Conservation (phyloP, 1,139 yeast genomes). For the Suhomyces panamericanus region DNA sequence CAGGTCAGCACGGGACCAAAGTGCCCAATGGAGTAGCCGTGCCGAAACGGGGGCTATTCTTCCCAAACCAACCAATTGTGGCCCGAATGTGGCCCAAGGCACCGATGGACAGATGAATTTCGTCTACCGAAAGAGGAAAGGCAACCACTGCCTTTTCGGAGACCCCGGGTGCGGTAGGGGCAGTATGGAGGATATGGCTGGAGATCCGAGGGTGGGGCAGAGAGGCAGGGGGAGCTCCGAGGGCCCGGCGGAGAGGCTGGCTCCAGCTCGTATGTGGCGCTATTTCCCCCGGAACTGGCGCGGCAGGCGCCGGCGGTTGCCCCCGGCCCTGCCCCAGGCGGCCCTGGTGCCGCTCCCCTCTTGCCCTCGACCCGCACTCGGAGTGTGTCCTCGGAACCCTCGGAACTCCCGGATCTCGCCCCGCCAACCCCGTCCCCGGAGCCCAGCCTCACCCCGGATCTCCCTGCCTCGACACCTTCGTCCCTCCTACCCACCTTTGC, state of each 20-base stretch:
- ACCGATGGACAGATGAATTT: not conserved
- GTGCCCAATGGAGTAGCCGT: not conserved
- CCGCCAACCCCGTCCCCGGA: not conserved
- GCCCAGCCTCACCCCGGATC: not conserved
- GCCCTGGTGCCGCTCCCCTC: not conserved
- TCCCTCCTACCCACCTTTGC: not conserved
- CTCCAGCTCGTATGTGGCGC: too few relatives aligned
- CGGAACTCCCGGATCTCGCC: constrained; percentile 2
- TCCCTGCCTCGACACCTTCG: constrained; percentile 5
- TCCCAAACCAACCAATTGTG: not conserved
- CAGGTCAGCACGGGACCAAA: not conserved
- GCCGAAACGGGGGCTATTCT: not conserved
- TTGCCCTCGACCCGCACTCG: too few relatives aligned
- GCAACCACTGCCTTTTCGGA: not conserved
- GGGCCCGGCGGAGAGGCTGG: too few relatives aligned
- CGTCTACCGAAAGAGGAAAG: not conserved
- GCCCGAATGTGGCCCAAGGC: not conserved
- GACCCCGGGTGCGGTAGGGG: too few relatives aligned
- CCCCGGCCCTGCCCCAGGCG: too few relatives aligned
- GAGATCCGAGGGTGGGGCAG: too few relatives aligned
- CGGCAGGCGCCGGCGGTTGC: too few relatives aligned
- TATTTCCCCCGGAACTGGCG: too few relatives aligned
- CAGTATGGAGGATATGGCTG: too few relatives aligned
- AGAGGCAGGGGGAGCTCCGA: too few relatives aligned
- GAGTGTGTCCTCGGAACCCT: not conserved